Conservation (phyloP, 2,329 filamentous ascomycete species). For the Diaporthe citrichinensis region DNA sequence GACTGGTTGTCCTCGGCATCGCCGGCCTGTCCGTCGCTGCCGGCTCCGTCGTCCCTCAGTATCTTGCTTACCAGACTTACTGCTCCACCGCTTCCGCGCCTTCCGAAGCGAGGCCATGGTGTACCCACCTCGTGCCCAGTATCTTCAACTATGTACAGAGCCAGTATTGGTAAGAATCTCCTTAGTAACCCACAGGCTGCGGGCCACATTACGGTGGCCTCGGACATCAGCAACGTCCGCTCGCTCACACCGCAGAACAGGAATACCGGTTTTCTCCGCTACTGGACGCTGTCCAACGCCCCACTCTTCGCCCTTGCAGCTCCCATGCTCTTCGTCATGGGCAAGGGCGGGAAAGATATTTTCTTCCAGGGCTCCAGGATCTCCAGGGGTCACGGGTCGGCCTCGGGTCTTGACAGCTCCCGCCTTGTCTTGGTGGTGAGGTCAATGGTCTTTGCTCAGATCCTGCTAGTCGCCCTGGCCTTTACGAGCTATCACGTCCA, state of each 20-base stretch:
- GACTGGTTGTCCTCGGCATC: slow-evolving; percentile 70
- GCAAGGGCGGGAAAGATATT: slow-evolving; percentile 69
- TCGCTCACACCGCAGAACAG: slow-evolving; percentile 59
- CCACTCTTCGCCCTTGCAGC: slow-evolving; percentile 88
- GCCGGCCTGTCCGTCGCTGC: slow-evolving; percentile 78
- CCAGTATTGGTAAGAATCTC: slow-evolving; percentile 83
- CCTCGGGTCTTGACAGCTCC: slow-evolving; percentile 15
- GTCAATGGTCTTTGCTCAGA: slow-evolving; percentile 79
- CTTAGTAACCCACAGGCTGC: not conserved
- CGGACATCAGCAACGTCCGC: not conserved
- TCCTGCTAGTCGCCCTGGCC: slow-evolving; percentile 78
- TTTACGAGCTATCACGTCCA: slow-evolving; percentile 91
- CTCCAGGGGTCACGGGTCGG: not conserved
- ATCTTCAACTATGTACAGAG: slow-evolving; percentile 93
- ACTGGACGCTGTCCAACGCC: slow-evolving; percentile 90
- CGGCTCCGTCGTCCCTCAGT: slow-evolving; percentile 81
- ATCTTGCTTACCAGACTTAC: slow-evolving; percentile 79
- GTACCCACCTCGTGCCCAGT: slow-evolving; percentile 78
- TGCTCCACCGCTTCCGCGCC: slow-evolving; percentile 60
- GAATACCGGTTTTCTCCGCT: slow-evolving; percentile 88
- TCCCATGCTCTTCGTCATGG: slow-evolving; percentile 80
- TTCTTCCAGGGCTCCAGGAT: slow-evolving; percentile 42
- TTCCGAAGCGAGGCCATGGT: slow-evolving; percentile 77
- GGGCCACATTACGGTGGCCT: not conserved
- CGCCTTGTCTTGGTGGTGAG: slow-evolving; percentile 54